Percentiles rank a stretch among this genome's conserved stretches.
These are phyloP conservation scores for Pochonia chlamydosporia DNA, from an alignment of 2,329 filamentous ascomycete genomes.

Conservation along the genomic window DNA sequence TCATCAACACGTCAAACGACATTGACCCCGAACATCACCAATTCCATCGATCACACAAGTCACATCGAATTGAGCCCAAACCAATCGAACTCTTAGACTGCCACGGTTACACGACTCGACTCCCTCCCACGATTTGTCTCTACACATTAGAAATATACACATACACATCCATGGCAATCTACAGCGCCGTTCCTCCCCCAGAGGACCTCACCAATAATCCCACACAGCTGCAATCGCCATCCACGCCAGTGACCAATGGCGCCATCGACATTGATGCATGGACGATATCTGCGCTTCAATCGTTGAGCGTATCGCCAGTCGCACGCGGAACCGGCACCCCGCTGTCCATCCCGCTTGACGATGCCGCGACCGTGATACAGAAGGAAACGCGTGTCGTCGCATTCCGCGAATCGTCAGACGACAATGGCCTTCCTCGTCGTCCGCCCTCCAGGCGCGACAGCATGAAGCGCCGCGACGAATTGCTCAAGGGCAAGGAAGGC, in stretches of 20 bases:
- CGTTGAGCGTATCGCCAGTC: constrained; percentile 47
- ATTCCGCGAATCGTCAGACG: constrained; percentile 15
- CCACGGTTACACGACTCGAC: too few relatives aligned
- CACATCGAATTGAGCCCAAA: too few relatives aligned
- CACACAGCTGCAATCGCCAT: constrained; percentile 15
- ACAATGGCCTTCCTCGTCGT: constrained; percentile 33
- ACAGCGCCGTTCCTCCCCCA: constrained; percentile 44
- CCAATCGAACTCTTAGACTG: too few relatives aligned
- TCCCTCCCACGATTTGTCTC: too few relatives aligned
- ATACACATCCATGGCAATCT: constrained; percentile 41
- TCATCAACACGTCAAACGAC: too few relatives aligned
- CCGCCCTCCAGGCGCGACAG: constrained; percentile 49
- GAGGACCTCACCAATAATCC: constrained; percentile 22
- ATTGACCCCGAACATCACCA: too few relatives aligned
- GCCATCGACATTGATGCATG: constrained; percentile 60
- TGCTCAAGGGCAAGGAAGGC: constrained; percentile 87
- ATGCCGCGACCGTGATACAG: constrained; percentile 20
- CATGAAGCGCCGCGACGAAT: constrained; percentile 58
- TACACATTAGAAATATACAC: not conserved
- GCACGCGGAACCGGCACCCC: constrained; percentile 56
- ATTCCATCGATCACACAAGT: too few relatives aligned
- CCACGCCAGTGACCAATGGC: constrained; percentile 17
- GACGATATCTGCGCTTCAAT: constrained; percentile 54
- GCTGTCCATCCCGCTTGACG: constrained; percentile 73
- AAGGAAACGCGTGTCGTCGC: constrained; percentile 14